Base-by-base conservation (phyloP, 257 asterid species). In the Parsonsia alboflavescens region DNA sequence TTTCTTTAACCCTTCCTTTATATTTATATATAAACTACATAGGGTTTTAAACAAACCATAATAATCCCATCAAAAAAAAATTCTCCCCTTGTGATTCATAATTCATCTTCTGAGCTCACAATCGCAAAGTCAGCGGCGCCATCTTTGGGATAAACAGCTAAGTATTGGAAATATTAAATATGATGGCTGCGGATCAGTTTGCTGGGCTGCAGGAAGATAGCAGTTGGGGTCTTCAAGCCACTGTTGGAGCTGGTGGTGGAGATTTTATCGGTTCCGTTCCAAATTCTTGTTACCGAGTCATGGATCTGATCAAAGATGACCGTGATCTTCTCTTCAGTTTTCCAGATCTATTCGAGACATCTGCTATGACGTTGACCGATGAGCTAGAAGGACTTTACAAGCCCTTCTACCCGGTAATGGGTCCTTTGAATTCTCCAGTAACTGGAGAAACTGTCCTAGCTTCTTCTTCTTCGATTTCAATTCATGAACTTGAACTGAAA, bases 381-480 rank as follows among this genome's bases (percentile, higher is more conserved):
- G 96, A 86, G 33, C 70, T 92, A 22, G 90, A 90, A 65, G 89
- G 83, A 24, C 90, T 94, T 73, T 90, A 83, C 87, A 92, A 90
- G 85, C 98, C 98, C 5, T 90, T 92, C 75, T 88, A 79, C 69
- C 83, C 84, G 0, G 80, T 71, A 6, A 17, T 75, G 6, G 46
- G 5, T 22, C 26, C 82, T 50, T 72, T 3, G 39, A 33, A 33
- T 33, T 33, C 39, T 1, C 39, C 73, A 17, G 66, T 69, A 57
- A 78, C 91, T n/a, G 80, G 75, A 5, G 76, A 75, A 12, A 49
- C 73, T 0, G 74, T 24, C 61, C 11, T 72, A 7, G 42, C 45
- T 6, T 6, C 69, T 36, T 53, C 80, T 1, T 7, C 26, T 44
- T 66, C 80, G 0, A 24, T 46, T 30, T n/a, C 57, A 36, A 1